Evolutionary conservation across 768 basidiomycete species (phyloP), one percentile per base, ranked within the genome.

Genomic region (Dioszegia hungarica): DNA sequence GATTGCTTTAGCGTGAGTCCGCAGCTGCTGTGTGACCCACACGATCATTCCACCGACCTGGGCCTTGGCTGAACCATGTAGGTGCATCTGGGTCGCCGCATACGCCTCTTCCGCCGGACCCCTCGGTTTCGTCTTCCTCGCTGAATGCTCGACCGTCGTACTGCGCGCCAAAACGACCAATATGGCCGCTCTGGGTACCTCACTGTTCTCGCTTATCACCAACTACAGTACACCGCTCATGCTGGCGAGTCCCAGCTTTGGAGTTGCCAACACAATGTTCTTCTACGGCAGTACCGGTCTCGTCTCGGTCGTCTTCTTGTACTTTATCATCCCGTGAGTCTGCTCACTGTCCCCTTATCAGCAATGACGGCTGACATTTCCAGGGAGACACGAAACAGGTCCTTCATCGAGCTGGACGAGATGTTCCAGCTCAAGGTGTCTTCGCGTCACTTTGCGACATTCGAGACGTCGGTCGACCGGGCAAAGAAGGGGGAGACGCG

Each of bases 351-450:
- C 6, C 9, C n/a, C 43, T 27, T 25, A 5, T 8, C 43, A 44
- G 43, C 11, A 25, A 12, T 44, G 9, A 10, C 5, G 25, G 9
- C 20, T 20, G 20, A n/a, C n/a, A 12, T 25, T 25, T 44, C 11
- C 22, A 44, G 43, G 6, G 47, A 48, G 20, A 48, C 47, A 12
- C 28, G 33, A 12, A 48, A 48, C n/a, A 27, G 47, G 19, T 53
- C 51, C 10, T 64, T 56, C 54, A 47, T 47, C 20, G 63, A 68
- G 37, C 57, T 68, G 25, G 66, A 68, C 54, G 62, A 63, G 33
- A 38, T 73, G 31, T 73, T 73, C 57, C 62, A 61, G 43, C 59
- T 56, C 38, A 59, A 56, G 22, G 38, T 68, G 6, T 52, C 66
- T 4, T 64, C 71, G 0, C 38, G 71, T 20, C 55, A 64, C 45